These are phyloP conservation scores for Agaricus sinodeliciosus DNA, from an alignment of 768 basidiomycete species.

Conservation along the genomic window DNA sequence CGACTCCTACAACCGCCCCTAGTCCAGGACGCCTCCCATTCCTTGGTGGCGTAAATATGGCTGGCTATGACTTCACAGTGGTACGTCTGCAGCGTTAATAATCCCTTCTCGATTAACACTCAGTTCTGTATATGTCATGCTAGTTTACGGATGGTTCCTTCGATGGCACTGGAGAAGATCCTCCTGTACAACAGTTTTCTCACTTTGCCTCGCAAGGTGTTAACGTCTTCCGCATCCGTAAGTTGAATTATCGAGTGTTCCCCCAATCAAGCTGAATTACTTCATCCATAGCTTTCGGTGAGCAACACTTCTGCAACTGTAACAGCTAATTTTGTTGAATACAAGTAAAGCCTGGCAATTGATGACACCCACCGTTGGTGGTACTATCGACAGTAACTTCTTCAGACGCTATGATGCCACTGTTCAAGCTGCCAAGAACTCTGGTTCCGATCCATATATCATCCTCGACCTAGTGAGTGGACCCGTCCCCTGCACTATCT, in stretches of 20 bases:
- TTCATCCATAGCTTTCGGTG: constrained; percentile 2
- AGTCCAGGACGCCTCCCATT: constrained; percentile 23
- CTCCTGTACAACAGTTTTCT: constrained; percentile 36
- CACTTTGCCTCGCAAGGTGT: constrained; percentile 45
- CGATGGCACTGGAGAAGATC: constrained; percentile 27
- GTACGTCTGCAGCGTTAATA: constrained; percentile 18
- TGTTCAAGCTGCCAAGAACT: constrained; percentile 39
- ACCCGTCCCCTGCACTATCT: not conserved
- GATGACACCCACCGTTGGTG: constrained; percentile 44
- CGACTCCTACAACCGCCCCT: constrained; percentile 15
- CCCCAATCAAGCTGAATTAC: not conserved
- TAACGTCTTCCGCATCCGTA: constrained; percentile 38
- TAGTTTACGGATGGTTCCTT: constrained; percentile 38
- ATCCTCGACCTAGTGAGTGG: constrained; percentile 42
- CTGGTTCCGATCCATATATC: constrained; percentile 34
- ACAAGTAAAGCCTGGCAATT: constrained; percentile 39
- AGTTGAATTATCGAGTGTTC: not conserved
- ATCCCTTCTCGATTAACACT: not conserved
- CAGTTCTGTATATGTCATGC: not conserved
- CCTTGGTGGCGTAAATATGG: constrained; percentile 43
- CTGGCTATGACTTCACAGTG: constrained; percentile 40
- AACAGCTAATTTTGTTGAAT: not conserved
- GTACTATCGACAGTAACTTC: constrained; percentile 36
- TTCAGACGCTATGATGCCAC: constrained; percentile 40
- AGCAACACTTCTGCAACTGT: not conserved